Conservation (phyloP, 345 rosid species). For the Melaleuca alternifolia region DNA sequence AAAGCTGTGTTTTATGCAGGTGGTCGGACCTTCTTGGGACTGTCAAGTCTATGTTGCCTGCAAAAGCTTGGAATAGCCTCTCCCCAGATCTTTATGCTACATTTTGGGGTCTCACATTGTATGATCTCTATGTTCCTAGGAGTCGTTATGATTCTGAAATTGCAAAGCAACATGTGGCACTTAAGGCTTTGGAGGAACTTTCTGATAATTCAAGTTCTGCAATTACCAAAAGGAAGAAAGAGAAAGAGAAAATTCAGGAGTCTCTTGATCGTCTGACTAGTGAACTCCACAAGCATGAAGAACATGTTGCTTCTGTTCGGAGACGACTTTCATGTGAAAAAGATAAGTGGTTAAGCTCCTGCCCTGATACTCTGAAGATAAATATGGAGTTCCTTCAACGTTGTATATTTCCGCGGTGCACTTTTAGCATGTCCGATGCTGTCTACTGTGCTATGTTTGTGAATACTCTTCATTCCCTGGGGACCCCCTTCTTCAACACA, state of each 20-base stretch:
- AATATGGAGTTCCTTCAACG: constrained; percentile 99
- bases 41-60: constrained; percentile 83
- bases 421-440: constrained; percentile 99
- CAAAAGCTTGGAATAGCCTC: constrained; percentile 98
- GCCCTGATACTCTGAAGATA: constrained; percentile 96
- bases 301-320: constrained; percentile 87
- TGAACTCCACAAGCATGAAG: constrained; percentile 88
- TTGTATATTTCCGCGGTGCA: constrained; percentile 97
- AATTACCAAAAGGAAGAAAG: constrained; percentile 91
- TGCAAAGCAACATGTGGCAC: constrained; percentile 88
- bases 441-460: constrained; percentile 99
- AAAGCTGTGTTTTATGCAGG: constrained; percentile 30
- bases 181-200: constrained; percentile 89
- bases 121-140: constrained; percentile 97
- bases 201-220: constrained; percentile 95
- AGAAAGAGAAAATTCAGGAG: constrained; percentile 98
- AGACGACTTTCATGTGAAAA: constrained; percentile 86
- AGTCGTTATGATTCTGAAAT: constrained; percentile 92
- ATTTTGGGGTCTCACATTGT: constrained; percentile 96
- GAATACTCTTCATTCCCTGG: constrained; percentile 91
- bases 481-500: constrained; percentile 96
- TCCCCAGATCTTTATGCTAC: constrained; percentile 96
- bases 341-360: constrained; percentile 95
- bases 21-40: constrained; percentile 91
- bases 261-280: constrained; percentile 81